Conservation (phyloP, 1,139 yeast species). For the Blastobotrys proliferans region DNA sequence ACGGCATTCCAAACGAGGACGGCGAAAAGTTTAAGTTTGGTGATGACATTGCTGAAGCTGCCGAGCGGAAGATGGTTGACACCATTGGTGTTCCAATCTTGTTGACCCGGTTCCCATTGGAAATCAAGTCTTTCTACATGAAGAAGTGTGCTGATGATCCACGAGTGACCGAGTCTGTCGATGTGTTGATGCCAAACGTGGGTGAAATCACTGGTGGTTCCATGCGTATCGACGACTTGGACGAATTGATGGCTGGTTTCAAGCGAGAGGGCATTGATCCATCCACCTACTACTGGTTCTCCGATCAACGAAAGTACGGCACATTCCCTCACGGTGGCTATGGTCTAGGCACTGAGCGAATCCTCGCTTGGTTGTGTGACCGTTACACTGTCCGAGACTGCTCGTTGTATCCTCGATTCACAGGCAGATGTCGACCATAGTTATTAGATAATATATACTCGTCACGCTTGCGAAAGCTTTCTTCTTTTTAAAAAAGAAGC, state of each 20-base stretch:
- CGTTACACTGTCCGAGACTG: slow-evolving; percentile 98
- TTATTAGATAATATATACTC: background rate
- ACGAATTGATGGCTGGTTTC: slow-evolving; percentile 84
- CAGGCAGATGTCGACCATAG: slow-evolving; percentile 95
- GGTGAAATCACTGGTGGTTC: slow-evolving; percentile 99
- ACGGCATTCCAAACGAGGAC: slow-evolving; percentile 89
- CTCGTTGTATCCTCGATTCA: slow-evolving; percentile 93
- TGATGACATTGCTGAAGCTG: slow-evolving; percentile 99
- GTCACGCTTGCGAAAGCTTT: background rate
- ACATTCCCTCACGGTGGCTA: slow-evolving; percentile 99
- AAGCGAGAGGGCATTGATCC: slow-evolving; percentile 86
- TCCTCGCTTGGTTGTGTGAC: slow-evolving; percentile 96
- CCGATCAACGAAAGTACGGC: slow-evolving; percentile 94
- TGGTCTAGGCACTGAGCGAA: slow-evolving; percentile 97
- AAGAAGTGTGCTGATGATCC: slow-evolving; percentile 84
- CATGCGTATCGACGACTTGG: slow-evolving; percentile 85
- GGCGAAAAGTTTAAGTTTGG: slow-evolving; percentile 92
- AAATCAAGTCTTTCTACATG: slow-evolving; percentile 97
- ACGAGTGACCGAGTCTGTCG: slow-evolving; percentile 96
- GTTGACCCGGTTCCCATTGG: slow-evolving; percentile 92
- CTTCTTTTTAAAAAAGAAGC: background rate
- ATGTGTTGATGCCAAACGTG: slow-evolving; percentile 96
- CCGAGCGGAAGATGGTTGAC: slow-evolving; percentile 98
- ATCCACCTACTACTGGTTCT: slow-evolving; percentile 87
- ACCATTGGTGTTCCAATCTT: slow-evolving; percentile 87